Evolutionary conservation across 345 rosid genomes (phyloP), one percentile per base, ranked within the genome.

Genomic region (Cardamine chenopodiifolia): DNA sequence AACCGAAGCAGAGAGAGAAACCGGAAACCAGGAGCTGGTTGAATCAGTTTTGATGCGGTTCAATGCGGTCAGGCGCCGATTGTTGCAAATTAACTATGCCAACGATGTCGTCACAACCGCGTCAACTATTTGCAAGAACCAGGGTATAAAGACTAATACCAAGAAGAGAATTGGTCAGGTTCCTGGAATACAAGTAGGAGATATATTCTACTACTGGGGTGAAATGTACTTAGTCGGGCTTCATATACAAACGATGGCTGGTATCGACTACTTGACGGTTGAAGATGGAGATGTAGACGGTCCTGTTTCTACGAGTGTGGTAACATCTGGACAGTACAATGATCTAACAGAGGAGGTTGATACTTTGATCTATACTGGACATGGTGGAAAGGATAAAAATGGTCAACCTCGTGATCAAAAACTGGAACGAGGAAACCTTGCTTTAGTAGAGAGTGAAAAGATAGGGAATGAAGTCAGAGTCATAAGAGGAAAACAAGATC

Each of bases 401-500:
- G 75, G 69, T 31, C 39, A 26, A 29, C 78, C 73, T 65, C 22
- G 67, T 11, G 86, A 87, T 79, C 92, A 91, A 81, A 82, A 73
- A 65, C 86, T 91, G 23, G 82, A 68, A 68, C 70, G 86, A 73
- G 93, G 95, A 13, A 91, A 89, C 65, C 88, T 82, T 61, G 93
- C 93, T 13, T 48, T 91, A 18, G 81, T 78, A 71, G 71, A 55
- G 56, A 89, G 96, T 59, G n/a, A 64, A 32, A 73, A 49, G 13
- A 84, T 78, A 6, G 84, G 72, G 4, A 89, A 79, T 15, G 85
- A 82, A 26, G 85, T 89, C 11, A 82, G 96, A 74, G 93, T 91
- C 8, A 75, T 91, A n/a, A 83, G 89, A 28, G 96, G 96, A 26
- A 34, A 77, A 73, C 70, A 56, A 23, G 86, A 91, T 71, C 34